These are phyloP conservation scores for Leccinum uliginosum DNA, from an alignment of 768 basidiomycete genomes.

Conservation along the genomic window DNA sequence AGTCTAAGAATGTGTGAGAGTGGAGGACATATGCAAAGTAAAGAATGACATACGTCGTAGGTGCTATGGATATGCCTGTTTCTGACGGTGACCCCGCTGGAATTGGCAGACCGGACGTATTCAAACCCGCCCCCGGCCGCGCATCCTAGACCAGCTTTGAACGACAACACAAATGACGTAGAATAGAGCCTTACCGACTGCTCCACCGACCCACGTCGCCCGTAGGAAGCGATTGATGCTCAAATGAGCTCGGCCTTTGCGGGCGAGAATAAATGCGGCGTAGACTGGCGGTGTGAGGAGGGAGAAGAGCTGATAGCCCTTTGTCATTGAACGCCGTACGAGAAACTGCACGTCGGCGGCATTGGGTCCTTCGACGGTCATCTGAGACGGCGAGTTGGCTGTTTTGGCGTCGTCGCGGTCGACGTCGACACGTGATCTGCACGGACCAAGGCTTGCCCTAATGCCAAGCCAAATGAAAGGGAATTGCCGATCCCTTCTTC, in stretches of 20 bases:
- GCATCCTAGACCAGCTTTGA: conserved; percentile 24
- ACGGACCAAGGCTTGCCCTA: conserved; percentile 32
- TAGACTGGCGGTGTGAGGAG: conserved; percentile 62
- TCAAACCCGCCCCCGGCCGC: conserved; percentile 52
- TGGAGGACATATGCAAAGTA: neutral
- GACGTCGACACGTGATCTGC: conserved; percentile 23
- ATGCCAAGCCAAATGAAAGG: conserved; percentile 6
- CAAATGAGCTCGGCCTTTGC: conserved; percentile 52
- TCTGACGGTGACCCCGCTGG: conserved; percentile 46
- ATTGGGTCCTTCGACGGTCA: conserved; percentile 25
- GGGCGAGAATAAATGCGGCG: conserved; percentile 45
- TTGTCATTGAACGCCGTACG: conserved; percentile 58
- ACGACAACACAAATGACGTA: neutral
- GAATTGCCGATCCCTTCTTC: conserved; percentile 15
- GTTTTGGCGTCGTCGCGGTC: conserved; percentile 4
- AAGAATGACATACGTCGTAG: conserved; percentile 50
- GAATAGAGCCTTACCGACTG: conserved; percentile 35
- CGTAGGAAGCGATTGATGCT: conserved; percentile 61
- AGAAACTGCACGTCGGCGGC: conserved; percentile 62
- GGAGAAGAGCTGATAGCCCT: conserved; percentile 67
- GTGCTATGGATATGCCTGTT: conserved; percentile 45
- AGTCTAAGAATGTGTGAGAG: conserved; percentile 37
- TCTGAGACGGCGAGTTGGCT: conserved; percentile 1
- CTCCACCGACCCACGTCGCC: conserved; percentile 70
- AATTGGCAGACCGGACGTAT: conserved; percentile 55